Evolutionary conservation across 768 basidiomycete genomes (phyloP), one percentile per base, ranked within the genome.

Genomic region (Leucosporidium yakuticum): DNA sequence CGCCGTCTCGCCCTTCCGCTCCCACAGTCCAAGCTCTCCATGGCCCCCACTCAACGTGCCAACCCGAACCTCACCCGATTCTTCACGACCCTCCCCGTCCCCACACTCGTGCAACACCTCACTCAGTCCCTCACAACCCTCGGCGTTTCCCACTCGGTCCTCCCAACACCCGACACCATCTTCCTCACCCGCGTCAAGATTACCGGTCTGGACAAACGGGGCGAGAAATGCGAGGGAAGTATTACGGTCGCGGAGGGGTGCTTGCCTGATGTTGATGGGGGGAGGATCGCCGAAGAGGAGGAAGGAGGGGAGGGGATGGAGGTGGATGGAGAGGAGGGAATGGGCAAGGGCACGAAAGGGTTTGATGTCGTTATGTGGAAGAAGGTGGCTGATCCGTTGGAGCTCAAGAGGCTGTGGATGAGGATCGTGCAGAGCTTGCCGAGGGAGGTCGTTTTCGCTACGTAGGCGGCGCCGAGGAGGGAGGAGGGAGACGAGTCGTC

Each of bases 51-150:
- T 14, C 71, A 73, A 39, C 59, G 60, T 3, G 62, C 68, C 88
- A 93, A 83, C 2, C 88, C 89, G 0, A 83, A 86, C 66, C 82
- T 91, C 23, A 91, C 91, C 0, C 86, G 90, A 0, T 92, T 93
- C 81, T 92, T 73, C 64, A 65, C 69, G 15, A 63, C 66, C 17
- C 36, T 60, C 8, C 60, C 63, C 0, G 62, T 69, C 49, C 8
- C 1, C 32, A 14, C 25, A 23, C n/a, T 55, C 32, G 11, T 63
- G 17, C 49, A 62, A 29, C 49, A 49, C 47, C 65, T 73, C 49
- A 5, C 60, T 34, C 53, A 49, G 0, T 19, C 56, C 29, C 66
- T 71, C 51, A 19, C 56, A 5, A 34, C 51, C 11, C 57, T 59
- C 62, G 14, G 11, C 14, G 25, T 1, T 39, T 3, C 4, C 48